Evolutionary conservation across 495 filamentous ascomycete species (phyloP).

Genomic region (Echria macrotheca): DNA sequence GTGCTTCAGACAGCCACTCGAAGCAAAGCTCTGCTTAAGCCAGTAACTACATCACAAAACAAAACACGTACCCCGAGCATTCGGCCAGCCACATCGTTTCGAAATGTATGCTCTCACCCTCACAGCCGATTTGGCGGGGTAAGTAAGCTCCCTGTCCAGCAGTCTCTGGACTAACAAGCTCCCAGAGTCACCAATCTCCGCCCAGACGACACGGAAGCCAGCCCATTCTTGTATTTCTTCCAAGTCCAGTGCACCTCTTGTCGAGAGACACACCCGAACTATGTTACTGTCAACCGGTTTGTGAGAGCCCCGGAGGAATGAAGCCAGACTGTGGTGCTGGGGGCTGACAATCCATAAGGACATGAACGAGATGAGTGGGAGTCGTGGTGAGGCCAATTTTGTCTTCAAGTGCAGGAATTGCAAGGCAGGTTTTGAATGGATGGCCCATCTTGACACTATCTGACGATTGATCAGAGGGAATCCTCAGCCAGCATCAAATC

Average conservation of each 20-base stretch:
- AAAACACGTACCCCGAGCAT: too few relatives aligned
- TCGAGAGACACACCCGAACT: conserved; percentile 83
- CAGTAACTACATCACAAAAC: too few relatives aligned
- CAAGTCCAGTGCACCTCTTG: conserved; percentile 95
- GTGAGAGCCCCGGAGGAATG: too few relatives aligned
- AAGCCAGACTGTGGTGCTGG: too few relatives aligned
- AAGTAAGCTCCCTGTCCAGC: too few relatives aligned
- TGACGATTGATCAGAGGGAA: conserved; percentile 34
- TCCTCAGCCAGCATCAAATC: conserved; percentile 62
- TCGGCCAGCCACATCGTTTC: too few relatives aligned
- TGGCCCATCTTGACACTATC: neutral
- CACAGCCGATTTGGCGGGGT: conserved; percentile 73
- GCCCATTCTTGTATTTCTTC: conserved; percentile 92
- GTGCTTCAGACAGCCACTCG: too few relatives aligned
- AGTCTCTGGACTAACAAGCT: conserved; percentile 11
- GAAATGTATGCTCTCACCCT: conserved; percentile 77
- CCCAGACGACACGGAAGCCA: conserved; percentile 72
- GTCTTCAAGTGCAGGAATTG: conserved; percentile 97
- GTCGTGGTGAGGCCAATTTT: conserved; percentile 92
- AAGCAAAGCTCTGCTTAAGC: too few relatives aligned
- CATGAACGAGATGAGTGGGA: conserved; percentile 77
- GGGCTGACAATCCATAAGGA: too few relatives aligned
- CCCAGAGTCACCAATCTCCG: conserved; percentile 80
- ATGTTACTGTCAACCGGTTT: conserved; percentile 80
- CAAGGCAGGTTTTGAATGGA: conserved; percentile 46